These are phyloP conservation scores for Pleoardoris graminearum DNA, from an alignment of 2,329 filamentous ascomycete genomes.

Conservation along the genomic window DNA sequence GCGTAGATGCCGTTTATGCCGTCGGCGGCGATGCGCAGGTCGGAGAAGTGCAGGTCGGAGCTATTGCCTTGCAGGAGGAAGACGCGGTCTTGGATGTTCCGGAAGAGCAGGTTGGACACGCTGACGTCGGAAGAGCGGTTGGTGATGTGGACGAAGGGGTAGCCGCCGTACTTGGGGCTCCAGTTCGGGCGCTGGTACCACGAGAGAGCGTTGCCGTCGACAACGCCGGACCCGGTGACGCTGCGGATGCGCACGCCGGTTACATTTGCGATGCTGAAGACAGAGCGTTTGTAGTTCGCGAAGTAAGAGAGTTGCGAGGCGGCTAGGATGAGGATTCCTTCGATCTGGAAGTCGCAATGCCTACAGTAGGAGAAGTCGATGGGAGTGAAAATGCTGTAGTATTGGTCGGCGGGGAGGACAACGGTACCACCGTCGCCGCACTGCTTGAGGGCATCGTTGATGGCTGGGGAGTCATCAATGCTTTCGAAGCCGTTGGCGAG, in stretches of 20 bases:
- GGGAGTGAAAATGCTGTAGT: conserved; percentile 49
- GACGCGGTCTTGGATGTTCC: conserved; percentile 54
- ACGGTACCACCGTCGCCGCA: conserved; percentile 53
- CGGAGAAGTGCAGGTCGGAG: conserved; percentile 42
- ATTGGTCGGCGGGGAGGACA: conserved; percentile 47
- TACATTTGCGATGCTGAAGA: conserved; percentile 47
- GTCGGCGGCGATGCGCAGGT: conserved; percentile 25
- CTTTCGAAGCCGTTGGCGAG: conserved; percentile 34
- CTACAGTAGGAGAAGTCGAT: conserved; percentile 48
- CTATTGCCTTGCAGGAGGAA: conserved; percentile 41
- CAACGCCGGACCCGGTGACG: conserved; percentile 46
- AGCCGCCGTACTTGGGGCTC: conserved; percentile 22
- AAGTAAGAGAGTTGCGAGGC: conserved; percentile 45
- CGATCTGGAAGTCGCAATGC: conserved; percentile 51
- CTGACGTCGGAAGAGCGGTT: conserved; percentile 43
- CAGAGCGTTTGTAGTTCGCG: conserved; percentile 44
- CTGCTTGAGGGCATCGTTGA: conserved; percentile 45
- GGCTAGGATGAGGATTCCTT: conserved; percentile 49
- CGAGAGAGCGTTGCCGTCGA: conserved; percentile 52
- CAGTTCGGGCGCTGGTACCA: conserved; percentile 32
- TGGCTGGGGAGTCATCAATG: conserved; percentile 51
- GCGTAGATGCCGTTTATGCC: conserved; percentile 17
- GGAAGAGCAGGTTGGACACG: conserved; percentile 45
- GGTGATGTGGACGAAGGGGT: conserved; percentile 36
- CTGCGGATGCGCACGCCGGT: conserved; percentile 47